These are phyloP conservation scores for Suillus paluster DNA, from an alignment of 768 basidiomycete genomes.

Conservation along the genomic window DNA sequence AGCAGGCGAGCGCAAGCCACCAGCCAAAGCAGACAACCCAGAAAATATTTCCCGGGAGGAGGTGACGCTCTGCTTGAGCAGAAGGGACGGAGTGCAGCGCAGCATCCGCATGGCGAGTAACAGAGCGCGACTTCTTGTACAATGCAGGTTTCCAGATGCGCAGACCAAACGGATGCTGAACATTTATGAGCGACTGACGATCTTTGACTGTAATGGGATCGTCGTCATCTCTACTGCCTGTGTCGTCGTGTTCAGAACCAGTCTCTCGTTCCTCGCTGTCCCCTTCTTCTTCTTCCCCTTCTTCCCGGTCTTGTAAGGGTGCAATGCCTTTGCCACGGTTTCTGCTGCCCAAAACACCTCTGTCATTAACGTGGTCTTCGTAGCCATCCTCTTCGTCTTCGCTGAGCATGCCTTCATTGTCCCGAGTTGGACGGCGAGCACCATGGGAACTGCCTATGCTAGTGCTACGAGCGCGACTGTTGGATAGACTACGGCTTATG, in stretches of 20 bases:
- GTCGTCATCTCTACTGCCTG: constrained; percentile 48
- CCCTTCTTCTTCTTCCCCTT: constrained; percentile 45
- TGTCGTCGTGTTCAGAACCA: constrained; percentile 13
- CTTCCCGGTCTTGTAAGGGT: constrained; percentile 39
- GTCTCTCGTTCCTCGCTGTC: constrained; percentile 34
- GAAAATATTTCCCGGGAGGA: constrained; percentile 92
- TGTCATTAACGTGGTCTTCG: constrained; percentile 31
- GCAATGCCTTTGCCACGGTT: constrained; percentile 48
- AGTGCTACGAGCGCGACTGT: constrained; percentile 57
- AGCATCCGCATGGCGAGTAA: constrained; percentile 94
- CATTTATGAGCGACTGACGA: constrained; percentile 97
- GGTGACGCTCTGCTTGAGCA: constrained; percentile 89
- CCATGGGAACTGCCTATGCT: constrained; percentile 65
- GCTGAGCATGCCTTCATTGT: constrained; percentile 49
- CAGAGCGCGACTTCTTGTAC: constrained; percentile 96
- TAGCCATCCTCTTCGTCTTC: constrained; percentile 54
- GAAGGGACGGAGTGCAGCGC: constrained; percentile 93
- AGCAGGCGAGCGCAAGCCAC: constrained; percentile 84
- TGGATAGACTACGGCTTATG: constrained; percentile 53
- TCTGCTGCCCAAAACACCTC: constrained; percentile 32
- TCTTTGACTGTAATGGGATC: constrained; percentile 94
- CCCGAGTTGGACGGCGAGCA: constrained; percentile 47
- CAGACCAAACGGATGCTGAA: constrained; percentile 98
- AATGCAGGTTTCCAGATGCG: constrained; percentile 99
- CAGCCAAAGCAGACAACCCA: constrained; percentile 92